These are phyloP conservation scores for Coemansia sp. DNA, from an alignment of 192 early-diverging fungal genomes.

Conservation along the genomic window DNA sequence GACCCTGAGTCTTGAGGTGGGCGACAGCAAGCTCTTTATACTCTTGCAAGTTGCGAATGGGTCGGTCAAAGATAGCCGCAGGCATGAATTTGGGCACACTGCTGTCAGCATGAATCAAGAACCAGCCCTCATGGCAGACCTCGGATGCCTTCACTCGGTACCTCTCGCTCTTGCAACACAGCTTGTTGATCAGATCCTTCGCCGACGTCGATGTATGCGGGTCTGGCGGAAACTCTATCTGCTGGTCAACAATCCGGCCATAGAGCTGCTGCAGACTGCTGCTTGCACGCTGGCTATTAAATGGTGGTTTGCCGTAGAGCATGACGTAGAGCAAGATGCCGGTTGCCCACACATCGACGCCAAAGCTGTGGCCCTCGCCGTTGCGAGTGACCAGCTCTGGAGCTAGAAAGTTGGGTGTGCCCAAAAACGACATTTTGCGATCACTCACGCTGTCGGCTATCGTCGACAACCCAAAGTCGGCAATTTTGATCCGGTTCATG, in stretches of 20 bases:
- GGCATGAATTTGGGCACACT: constrained; percentile 32
- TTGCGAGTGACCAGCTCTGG: constrained; percentile 88
- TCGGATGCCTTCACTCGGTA: constrained; percentile 35
- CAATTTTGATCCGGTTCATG: constrained; percentile 84
- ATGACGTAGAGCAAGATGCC: constrained; percentile 92
- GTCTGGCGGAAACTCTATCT: constrained; percentile 66
- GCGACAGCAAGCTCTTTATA: constrained; percentile 16
- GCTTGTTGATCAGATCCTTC: constrained; percentile 62
- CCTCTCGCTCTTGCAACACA: constrained; percentile 70
- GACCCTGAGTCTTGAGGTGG: not conserved
- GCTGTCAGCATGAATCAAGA: constrained; percentile 23
- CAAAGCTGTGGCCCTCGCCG: constrained; percentile 82
- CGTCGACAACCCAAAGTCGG: constrained; percentile 95
- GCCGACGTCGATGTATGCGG: constrained; percentile 61
- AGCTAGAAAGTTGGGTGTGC: constrained; percentile 97
- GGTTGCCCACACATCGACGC: constrained; percentile 93
- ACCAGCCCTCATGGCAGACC: constrained; percentile 37
- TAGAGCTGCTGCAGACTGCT: constrained; percentile 44
- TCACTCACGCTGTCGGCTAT: constrained; percentile 74
- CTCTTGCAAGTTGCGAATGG: constrained; percentile 40
- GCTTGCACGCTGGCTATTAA: constrained; percentile 43
- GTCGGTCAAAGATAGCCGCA: constrained; percentile 36
- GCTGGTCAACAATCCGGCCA: constrained; percentile 32
- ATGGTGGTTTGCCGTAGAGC: constrained; percentile 86
- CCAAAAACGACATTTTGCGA: constrained; percentile 93